These are phyloP conservation scores for Simmondsia chinensis DNA, from an alignment of 148 eudicot genomes.

Conservation along the genomic window DNA sequence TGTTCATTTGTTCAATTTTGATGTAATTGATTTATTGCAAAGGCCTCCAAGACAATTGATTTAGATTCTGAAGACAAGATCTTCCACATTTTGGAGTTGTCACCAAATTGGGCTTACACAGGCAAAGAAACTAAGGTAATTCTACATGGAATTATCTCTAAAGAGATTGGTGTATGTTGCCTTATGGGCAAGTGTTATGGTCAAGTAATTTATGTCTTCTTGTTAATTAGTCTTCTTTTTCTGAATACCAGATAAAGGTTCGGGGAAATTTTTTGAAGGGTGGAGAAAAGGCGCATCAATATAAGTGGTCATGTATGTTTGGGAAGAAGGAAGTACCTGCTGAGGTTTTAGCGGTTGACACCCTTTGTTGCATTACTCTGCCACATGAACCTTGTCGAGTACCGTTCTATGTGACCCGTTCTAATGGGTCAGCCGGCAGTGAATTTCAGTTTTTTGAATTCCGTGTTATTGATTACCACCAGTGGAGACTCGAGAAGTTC, in stretches of 20 bases:
- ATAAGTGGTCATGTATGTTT: slow-evolving; percentile 91
- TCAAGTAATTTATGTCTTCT: too few species aligned
- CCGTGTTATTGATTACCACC: slow-evolving; percentile 23
- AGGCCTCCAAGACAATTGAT: slow-evolving; percentile 35
- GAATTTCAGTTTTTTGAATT: slow-evolving; percentile 94
- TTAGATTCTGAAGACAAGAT: slow-evolving; percentile 62
- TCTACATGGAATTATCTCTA: not conserved
- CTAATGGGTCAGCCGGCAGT: slow-evolving; percentile 95
- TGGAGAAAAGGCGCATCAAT: slow-evolving; percentile 41
- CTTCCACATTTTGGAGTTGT: slow-evolving; percentile 47
- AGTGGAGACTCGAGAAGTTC: slow-evolving; percentile 26
- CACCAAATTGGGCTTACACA: slow-evolving; percentile 47
- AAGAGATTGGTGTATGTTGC: not conserved
- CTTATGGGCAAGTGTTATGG: too few species aligned
- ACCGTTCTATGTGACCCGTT: slow-evolving; percentile 83
- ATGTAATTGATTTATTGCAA: slow-evolving; percentile 27
- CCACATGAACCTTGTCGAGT: slow-evolving; percentile 64
- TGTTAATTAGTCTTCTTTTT: too few species aligned
- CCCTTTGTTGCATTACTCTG: slow-evolving; percentile 74
- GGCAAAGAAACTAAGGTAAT: slow-evolving; percentile 41
- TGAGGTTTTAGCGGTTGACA: slow-evolving; percentile 53
- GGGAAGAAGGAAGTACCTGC: slow-evolving; percentile 95
- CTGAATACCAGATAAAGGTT: slow-evolving; percentile 44
- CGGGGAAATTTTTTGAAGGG: slow-evolving; percentile 73
- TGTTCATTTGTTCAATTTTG: too few species aligned